Evolutionary conservation across 345 rosid species (phyloP), one percentile per base, ranked within the genome.

Genomic region (Eucalyptus cloeziana): DNA sequence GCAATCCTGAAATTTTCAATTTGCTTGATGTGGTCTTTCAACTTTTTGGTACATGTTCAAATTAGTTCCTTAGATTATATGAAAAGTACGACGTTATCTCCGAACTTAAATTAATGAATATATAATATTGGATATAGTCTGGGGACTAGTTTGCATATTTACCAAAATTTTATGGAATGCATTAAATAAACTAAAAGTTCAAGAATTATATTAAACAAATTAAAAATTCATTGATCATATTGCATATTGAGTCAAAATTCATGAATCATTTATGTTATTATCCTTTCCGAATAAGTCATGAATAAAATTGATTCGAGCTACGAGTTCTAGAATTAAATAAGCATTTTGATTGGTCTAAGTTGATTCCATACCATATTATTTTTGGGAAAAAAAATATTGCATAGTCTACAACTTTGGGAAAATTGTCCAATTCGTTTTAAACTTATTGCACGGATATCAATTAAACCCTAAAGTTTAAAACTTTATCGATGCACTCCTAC

Each of bases 1-100:
- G 27, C 0, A 1, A 8, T 22, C 0, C 2, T 9, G 3, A 22
- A 56, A 56, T 22, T 56, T 56, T 4, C 13, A 56, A 56, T 56
- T 56, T 2, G 9, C 24, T 56, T 5, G 5, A 56, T 24, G 3
- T 56, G 30, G 0, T 56, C 24, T 56, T 24, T 1, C 0, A 24
- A 9, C 1, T 24, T 10, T 22, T 24, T 56, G 4, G 30, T 56
- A 8, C 8, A 24, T 56, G 13, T 56, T 56, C 62, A 56, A 24
- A 56, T 24, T 22, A 56, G 62, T 56, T 56, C 13, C 13, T 10
- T 56, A 56, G 1, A 56, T 6, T 56, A 56, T 56, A 52, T 22
- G 0, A 56, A 56, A 56, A 22, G 13, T 24, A 9, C 6, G 1
- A 56, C 1, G 1, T 56, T 56, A 4, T 56, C 27, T 0, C 27